Base-by-base conservation (phyloP, 2,329 filamentous ascomycete genomes). In the Colletotrichum chrysophilum region DNA sequence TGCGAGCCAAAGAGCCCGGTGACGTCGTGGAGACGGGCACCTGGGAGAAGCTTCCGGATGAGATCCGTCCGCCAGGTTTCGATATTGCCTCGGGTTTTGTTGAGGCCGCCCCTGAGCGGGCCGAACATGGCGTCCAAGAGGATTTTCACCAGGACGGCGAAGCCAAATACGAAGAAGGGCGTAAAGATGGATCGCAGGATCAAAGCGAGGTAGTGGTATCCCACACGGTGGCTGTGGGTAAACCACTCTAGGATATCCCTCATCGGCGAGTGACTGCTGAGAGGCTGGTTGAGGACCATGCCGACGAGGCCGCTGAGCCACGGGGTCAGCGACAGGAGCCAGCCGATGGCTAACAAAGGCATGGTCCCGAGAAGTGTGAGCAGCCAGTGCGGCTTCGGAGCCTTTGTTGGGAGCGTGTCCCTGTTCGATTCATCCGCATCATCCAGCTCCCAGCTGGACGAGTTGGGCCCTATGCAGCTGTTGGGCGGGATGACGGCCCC, bases 201-300 rank as follows among this genome's bases (percentile, higher is more conserved):
- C 43, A 88, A 82, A 7, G 89, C 88, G 7, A 89, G 81, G 77
- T 89, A 90, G 76, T 90, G 89, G 77, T 82, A 90, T 3, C 82
- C 86, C 3, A 91, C 85, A 74, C 89, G 83, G 14, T 86, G 81
- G 2, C 85, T 82, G 7, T 83, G 82, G 0, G 88, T 85, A 77
- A 90, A 90, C 89, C 89, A 91, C 64, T 84, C 81, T 30, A 90
- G 81, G 61, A 88, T 85, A 24, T 81, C 82, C 32, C 83, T 82
- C 10, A 90, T 77, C 36, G 84, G 84, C 24, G 86, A 83, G 2
- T 79, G 74, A 13, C 76, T 79, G 7, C 77, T 74, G 4, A 78
- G 58, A 1, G 87, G 85, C 77, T 85, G 79, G 4, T 83, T 83
- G 93, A 93, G 55, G 94, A 97, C 66, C 95, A 97, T 85, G 30